Base-by-base conservation (phyloP, 1,139 yeast genomes). In the Kurtzmaniella natalensis region DNA sequence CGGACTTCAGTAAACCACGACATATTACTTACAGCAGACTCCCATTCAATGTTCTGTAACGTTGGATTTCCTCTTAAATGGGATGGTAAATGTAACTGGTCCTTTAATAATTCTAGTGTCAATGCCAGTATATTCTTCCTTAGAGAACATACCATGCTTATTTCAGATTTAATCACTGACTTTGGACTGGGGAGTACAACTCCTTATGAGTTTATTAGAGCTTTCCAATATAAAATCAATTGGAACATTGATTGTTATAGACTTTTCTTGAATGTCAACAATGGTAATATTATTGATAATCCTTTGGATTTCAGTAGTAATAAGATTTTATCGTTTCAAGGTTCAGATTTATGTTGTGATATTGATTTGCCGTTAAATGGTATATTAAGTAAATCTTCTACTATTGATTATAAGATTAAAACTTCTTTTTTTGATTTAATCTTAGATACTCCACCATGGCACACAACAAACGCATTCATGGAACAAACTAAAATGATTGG, bases 1-100 rank as follows among this genome's bases (percentile, higher is more conserved):
- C 62, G 92, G 34, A 70, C 96, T 0, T 84, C 95, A 35, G 94
- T 92, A 1, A 92, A 89, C 46, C 97, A 92, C 54, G 95, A 87
- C 46, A 63, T 87, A 13, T 58, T 88, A 9, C 74, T 84, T 42
- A 61, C 71, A 10, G 86, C 94, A 0, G 74, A 76, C 26, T 59
- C 65, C 7, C 92, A 85, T 48, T 56, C 54, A 1, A 39, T 87
- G 3, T 57, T 64, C 16, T 78, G 82, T 2, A 72, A 72, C 24
- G 62, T 84, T 20, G 78, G 82, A 0, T 78, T 73, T 41, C 96
- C 97, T 0, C 58, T 85, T 25, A 59, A 72, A 38, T 89, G 96
- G 96, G 86, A 89, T 53, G 92, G 86, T 2, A 62, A 69, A 35
- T 78, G 86, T 18, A 59, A 57, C 0, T 92, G 96, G 96, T 53